These are phyloP conservation scores for Castanea sativa DNA, from an alignment of 306 rosid genomes.

Conservation along the genomic window DNA sequence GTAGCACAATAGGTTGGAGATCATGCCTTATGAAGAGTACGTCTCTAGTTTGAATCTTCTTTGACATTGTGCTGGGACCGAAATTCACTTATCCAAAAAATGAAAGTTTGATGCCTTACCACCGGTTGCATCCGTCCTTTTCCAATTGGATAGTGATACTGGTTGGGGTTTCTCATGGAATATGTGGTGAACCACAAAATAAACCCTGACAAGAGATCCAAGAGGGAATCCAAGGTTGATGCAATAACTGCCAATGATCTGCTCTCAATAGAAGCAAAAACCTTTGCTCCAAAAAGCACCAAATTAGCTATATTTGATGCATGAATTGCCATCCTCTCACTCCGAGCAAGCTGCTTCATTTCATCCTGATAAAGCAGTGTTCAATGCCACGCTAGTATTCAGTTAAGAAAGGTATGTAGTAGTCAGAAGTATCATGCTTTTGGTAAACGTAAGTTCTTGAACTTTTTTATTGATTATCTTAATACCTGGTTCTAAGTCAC, in stretches of 20 bases:
- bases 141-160: slow-evolving; percentile 73
- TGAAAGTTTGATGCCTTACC: slow-evolving; percentile 37
- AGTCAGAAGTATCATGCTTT: background rate
- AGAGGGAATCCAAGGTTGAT: slow-evolving; percentile 78
- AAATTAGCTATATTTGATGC: slow-evolving; percentile 58
- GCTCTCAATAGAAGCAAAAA: slow-evolving; percentile 68
- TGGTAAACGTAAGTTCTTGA: background rate
- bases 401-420: background rate
- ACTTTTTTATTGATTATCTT: background rate
- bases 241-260: slow-evolving; percentile 77
- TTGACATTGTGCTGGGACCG: too few relatives aligned
- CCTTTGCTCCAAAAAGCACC: slow-evolving; percentile 67
- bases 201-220: slow-evolving; percentile 85
- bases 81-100: too few relatives aligned
- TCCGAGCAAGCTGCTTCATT: slow-evolving; percentile 61
- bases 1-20: too few relatives aligned
- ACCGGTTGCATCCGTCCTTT: slow-evolving; percentile 88
- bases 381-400: background rate
- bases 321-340: slow-evolving; percentile 58
- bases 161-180: slow-evolving; percentile 73
- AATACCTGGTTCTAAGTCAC: background rate
- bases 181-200: slow-evolving; percentile 76
- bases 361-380: slow-evolving; percentile 52
- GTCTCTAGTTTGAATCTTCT: too few relatives aligned
- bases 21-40: too few relatives aligned